A percentile compares a stretch with the other conserved stretches of the same genome.
Conservation (phyloP, 164 flowering plant genomes). For the Nelumbo lutea region DNA sequence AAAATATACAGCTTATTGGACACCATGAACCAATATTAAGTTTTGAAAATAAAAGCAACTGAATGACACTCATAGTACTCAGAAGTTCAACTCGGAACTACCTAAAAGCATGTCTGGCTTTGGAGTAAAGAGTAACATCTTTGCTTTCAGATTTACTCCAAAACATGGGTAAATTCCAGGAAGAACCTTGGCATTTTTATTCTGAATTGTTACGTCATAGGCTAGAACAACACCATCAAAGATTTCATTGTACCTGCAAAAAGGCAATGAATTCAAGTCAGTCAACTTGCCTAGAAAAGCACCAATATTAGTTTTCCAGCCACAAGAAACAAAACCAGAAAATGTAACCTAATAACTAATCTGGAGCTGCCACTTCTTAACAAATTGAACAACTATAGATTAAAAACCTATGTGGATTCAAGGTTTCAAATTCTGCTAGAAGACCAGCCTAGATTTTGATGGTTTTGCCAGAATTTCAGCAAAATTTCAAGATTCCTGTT, state of each 20-base stretch:
- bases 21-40: too few species aligned
- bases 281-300: neutral
- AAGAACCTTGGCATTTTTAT: constrained; percentile 45
- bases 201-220: constrained; percentile 33
- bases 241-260: constrained; percentile 57
- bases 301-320: neutral
- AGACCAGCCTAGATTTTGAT: too few species aligned
- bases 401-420: neutral
- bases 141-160: constrained; percentile 52
- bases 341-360: neutral
- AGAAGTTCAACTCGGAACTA: constrained; percentile 17
- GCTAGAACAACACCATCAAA: constrained; percentile 83
- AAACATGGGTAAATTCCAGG: constrained; percentile 59
- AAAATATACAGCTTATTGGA: too few species aligned
- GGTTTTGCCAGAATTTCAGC: too few species aligned
- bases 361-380: neutral
- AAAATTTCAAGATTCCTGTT: too few species aligned
- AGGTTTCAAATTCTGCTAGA: too few species aligned
- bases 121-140: constrained; percentile 66
- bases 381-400: too few species aligned
- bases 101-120: constrained; percentile 79
- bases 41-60: neutral
- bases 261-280: neutral
- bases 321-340: neutral
- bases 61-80: neutral